Evolutionary conservation across 1,139 yeast species (phyloP).

Genomic region (Nakaseomyces bracarensis): DNA sequence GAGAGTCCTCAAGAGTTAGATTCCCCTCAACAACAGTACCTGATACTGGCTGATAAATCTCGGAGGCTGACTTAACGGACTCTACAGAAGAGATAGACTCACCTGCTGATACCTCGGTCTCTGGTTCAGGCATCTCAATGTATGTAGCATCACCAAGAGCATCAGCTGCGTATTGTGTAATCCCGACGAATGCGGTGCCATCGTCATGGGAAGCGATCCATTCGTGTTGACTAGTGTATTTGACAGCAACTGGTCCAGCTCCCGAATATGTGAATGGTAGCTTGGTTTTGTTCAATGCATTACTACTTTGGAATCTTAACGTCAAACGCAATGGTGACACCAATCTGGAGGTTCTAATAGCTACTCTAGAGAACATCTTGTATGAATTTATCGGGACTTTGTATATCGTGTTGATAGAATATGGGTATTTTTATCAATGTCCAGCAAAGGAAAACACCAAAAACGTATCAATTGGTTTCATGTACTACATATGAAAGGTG

Average conservation of each 20-base stretch:
- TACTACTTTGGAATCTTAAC: constrained; percentile 14
- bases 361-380: constrained; percentile 5
- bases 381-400: no score
- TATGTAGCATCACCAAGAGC: constrained; percentile 97
- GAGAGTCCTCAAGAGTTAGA: constrained; percentile 53
- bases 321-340: constrained; percentile 3
- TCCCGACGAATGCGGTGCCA: constrained; percentile 78
- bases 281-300: constrained; percentile 27
- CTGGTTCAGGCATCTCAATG: constrained; percentile 81
- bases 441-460: no score
- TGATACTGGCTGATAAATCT: constrained; percentile 78
- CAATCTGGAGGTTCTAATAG: not conserved
- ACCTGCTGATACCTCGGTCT: constrained; percentile 56
- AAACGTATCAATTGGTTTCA: no score
- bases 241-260: constrained; percentile 36
- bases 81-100: constrained; percentile 91
- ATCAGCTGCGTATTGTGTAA: constrained; percentile 91
- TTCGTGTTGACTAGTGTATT: constrained; percentile 87
- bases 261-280: constrained; percentile 28
- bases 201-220: constrained; percentile 87
- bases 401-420: no score
- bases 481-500: no score
- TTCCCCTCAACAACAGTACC: constrained; percentile 75
- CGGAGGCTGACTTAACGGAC: constrained; percentile 89
- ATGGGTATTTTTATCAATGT: no score